Evolutionary conservation across 495 filamentous ascomycete genomes (phyloP).

Genomic region (Trichoderma orchidacearum): DNA sequence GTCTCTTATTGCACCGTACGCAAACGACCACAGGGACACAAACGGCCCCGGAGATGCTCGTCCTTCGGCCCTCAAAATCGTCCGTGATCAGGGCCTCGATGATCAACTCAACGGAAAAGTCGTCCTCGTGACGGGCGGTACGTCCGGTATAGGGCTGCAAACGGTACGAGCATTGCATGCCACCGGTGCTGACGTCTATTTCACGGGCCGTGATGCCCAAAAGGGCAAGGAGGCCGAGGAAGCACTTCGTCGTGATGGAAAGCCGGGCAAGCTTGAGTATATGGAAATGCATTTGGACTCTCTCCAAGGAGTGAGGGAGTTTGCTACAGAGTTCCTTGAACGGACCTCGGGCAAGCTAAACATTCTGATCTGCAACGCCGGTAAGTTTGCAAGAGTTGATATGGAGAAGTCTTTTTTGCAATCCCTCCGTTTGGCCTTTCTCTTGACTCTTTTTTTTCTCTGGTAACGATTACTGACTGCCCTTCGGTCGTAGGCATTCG

Average conservation of each 20-base stretch:
- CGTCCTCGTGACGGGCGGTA: slow-evolving; percentile 35
- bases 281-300: slow-evolving; percentile 22
- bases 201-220: slow-evolving; percentile 23
- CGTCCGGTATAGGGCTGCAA: slow-evolving; percentile 41
- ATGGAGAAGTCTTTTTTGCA: too few species aligned
- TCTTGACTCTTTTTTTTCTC: neutral
- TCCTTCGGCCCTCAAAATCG: slow-evolving; percentile 39
- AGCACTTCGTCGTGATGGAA: slow-evolving; percentile 41
- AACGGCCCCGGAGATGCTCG: slow-evolving; percentile 40
- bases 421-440: neutral
- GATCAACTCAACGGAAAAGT: slow-evolving; percentile 32
- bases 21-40: slow-evolving; percentile 22
- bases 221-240: slow-evolving; percentile 18
- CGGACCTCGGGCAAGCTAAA: slow-evolving; percentile 11
- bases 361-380: slow-evolving; percentile 15
- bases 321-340: slow-evolving; percentile 10
- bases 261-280: slow-evolving; percentile 20
- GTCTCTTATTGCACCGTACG: slow-evolving; percentile 13
- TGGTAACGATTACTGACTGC: neutral
- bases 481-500: slow-evolving; percentile 17
- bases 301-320: slow-evolving; percentile 13
- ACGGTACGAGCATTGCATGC: slow-evolving; percentile 29
- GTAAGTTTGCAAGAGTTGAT: neutral
- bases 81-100: slow-evolving; percentile 32
- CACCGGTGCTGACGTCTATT: slow-evolving; percentile 35